Evolutionary conservation across 177 flowering plant species (phyloP).

Genomic region (Tripterygium wilfordii): DNA sequence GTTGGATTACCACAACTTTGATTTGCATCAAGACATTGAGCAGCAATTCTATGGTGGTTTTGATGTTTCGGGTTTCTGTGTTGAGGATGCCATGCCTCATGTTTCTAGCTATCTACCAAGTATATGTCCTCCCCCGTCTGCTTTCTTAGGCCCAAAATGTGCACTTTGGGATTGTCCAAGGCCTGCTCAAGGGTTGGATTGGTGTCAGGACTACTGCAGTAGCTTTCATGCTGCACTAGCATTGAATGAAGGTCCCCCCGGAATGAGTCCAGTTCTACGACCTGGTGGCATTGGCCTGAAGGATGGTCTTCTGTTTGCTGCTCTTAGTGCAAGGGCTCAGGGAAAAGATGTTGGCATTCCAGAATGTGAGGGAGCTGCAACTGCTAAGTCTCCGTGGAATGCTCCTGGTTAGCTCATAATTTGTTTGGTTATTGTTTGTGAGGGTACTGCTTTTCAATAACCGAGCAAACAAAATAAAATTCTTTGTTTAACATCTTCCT

Average conservation of each 20-base stretch:
- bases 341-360: constrained; percentile 98
- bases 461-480: too few relatives aligned
- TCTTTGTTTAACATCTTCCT: background rate
- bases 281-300: constrained; percentile 96
- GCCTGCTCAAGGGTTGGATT: constrained; percentile 80
- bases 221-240: constrained; percentile 78
- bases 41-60: constrained; percentile 35
- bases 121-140: constrained; percentile 81
- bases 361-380: constrained; percentile 98
- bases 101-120: constrained; percentile 43
- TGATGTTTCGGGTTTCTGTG: constrained; percentile 28
- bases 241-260: constrained; percentile 89
- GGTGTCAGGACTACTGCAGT: constrained; percentile 90
- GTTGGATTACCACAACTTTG: constrained; percentile 51
- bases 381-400: constrained; percentile 99
- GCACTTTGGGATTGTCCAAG: constrained; percentile 99
- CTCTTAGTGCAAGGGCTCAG: constrained; percentile 77
- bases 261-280: constrained; percentile 87
- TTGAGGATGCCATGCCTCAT: constrained; percentile 38
- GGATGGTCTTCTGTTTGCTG: constrained; percentile 89
- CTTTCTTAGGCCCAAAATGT: constrained; percentile 96
- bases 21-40: constrained; percentile 57
- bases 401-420: constrained; percentile 70
- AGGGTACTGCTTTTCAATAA: background rate
- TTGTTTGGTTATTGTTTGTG: background rate